Evolutionary conservation across 2,329 filamentous ascomycete genomes (phyloP).

Genomic region (Xylaria sp.): DNA sequence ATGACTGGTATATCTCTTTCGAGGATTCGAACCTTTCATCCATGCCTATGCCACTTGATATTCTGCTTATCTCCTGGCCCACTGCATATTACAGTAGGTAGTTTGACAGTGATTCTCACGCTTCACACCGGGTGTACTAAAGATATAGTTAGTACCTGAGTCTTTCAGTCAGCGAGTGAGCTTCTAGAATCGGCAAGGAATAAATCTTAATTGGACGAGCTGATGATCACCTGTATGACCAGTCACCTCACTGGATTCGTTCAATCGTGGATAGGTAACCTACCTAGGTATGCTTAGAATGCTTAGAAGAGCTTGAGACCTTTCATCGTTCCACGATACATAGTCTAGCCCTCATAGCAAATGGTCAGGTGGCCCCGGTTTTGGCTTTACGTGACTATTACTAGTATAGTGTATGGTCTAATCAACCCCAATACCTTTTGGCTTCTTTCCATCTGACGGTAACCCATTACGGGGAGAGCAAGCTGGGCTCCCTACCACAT

Average conservation of each 20-base stretch:
- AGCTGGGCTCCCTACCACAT: not conserved
- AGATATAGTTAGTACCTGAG: not conserved
- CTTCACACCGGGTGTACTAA: not conserved
- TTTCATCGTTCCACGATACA: not conserved
- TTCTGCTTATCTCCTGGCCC: not conserved
- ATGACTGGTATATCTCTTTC: not conserved
- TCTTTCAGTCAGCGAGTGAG: not conserved
- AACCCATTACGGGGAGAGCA: constrained; percentile 1
- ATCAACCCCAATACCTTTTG: constrained; percentile 14
- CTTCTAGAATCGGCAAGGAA: constrained; percentile 18
- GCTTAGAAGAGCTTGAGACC: not conserved
- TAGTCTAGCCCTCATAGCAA: constrained; percentile 10
- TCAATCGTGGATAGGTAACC: not conserved
- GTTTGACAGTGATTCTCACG: not conserved
- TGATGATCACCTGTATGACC: constrained; percentile 8
- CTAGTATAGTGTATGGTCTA: constrained; percentile 22
- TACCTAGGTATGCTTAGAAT: not conserved
- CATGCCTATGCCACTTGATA: constrained; percentile 4
- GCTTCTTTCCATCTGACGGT: constrained; percentile 12
- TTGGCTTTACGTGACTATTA: constrained; percentile 25
- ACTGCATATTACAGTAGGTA: not conserved
- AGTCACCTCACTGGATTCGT: not conserved
- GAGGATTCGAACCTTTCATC: not conserved
- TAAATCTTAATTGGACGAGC: not conserved
- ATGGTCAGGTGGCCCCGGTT: constrained; percentile 15